These are phyloP conservation scores for Phanerochaete sordida DNA, from an alignment of 768 basidiomycete genomes.

Conservation along the genomic window DNA sequence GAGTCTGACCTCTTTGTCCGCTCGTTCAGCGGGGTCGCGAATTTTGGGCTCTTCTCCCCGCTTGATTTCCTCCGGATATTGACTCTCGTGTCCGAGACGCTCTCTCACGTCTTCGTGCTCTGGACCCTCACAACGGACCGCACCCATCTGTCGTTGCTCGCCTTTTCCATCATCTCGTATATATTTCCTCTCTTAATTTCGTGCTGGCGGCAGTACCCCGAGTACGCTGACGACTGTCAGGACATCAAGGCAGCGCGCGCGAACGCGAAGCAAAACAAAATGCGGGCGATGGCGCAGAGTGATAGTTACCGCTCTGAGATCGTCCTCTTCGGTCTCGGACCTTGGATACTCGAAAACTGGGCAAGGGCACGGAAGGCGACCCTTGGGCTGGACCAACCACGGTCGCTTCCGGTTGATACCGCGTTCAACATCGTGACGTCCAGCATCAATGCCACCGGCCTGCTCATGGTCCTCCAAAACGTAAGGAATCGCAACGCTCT, in stretches of 20 bases:
- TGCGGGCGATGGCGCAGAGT: constrained; percentile 72
- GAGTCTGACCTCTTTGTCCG: constrained; percentile 84
- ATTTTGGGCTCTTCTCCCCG: constrained; percentile 78
- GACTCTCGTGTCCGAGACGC: constrained; percentile 65
- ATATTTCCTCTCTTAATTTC: constrained; percentile 53
- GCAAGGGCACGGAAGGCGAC: constrained; percentile 57
- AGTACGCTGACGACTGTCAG: constrained; percentile 40
- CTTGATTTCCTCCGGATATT: constrained; percentile 76
- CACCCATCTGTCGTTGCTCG: constrained; percentile 52
- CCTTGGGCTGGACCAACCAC: constrained; percentile 50
- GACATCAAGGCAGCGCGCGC: constrained; percentile 58
- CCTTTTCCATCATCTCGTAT: constrained; percentile 59
- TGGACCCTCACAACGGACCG: constrained; percentile 54
- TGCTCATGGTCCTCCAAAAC: constrained; percentile 65
- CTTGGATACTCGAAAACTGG: constrained; percentile 85
- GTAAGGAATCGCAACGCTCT: no score
- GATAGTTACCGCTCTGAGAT: constrained; percentile 79
- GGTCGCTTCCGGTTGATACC: constrained; percentile 24
- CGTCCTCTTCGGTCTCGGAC: constrained; percentile 75
- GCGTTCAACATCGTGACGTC: constrained; percentile 12
- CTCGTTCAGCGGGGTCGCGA: constrained; percentile 69
- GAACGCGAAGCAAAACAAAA: constrained; percentile 67
- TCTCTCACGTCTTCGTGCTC: constrained; percentile 68
- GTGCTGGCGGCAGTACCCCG: constrained; percentile 30
- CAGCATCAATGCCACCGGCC: constrained; percentile 53